A percentile compares a stretch with the other conserved stretches of the same genome.
Evolutionary conservation across 768 basidiomycete species (phyloP).

Genomic region (Trametopsis cervina): DNA sequence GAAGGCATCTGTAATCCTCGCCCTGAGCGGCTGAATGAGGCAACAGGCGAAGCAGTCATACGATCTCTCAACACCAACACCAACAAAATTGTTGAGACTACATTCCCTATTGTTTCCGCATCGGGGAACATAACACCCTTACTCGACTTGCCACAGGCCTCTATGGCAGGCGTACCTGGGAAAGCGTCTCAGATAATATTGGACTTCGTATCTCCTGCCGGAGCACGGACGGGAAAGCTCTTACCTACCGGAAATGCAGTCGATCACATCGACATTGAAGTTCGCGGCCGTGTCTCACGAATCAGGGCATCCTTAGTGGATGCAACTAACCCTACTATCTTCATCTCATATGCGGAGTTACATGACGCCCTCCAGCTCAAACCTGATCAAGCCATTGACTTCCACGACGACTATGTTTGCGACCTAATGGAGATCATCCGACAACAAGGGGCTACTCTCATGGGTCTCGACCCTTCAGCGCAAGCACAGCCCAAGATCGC

Average conservation of each 20-base stretch:
- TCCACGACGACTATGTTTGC: conserved; percentile 12
- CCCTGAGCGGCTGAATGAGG: conserved; percentile 8
- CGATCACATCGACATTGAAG: conserved; percentile 35
- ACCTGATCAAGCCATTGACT: conserved; percentile 15
- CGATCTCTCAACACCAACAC: conserved; percentile 71
- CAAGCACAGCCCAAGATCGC: conserved; percentile 72
- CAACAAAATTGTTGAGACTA: conserved; percentile 58
- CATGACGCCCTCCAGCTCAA: conserved; percentile 28
- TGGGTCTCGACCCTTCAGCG: conserved; percentile 57
- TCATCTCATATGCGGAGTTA: conserved; percentile 44
- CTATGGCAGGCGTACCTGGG: conserved; percentile 65
- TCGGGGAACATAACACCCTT: conserved; percentile 24
- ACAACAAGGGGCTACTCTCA: conserved; percentile 44
- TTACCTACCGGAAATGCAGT: conserved; percentile 51
- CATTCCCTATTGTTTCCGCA: conserved; percentile 44
- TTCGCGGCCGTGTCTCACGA: conserved; percentile 16
- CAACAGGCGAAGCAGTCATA: conserved; percentile 32
- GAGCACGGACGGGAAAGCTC: conserved; percentile 64
- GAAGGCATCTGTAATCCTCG: conserved; percentile 41
- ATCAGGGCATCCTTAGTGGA: conserved; percentile 48
- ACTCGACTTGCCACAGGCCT: conserved; percentile 40
- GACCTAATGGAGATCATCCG: conserved; percentile 46
- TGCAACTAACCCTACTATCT: conserved; percentile 70
- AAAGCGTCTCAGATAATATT: conserved; percentile 57
- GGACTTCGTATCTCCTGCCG: conserved; percentile 60